Evolutionary conservation across 306 rosid species (phyloP).

Genomic region (Delonix regia): DNA sequence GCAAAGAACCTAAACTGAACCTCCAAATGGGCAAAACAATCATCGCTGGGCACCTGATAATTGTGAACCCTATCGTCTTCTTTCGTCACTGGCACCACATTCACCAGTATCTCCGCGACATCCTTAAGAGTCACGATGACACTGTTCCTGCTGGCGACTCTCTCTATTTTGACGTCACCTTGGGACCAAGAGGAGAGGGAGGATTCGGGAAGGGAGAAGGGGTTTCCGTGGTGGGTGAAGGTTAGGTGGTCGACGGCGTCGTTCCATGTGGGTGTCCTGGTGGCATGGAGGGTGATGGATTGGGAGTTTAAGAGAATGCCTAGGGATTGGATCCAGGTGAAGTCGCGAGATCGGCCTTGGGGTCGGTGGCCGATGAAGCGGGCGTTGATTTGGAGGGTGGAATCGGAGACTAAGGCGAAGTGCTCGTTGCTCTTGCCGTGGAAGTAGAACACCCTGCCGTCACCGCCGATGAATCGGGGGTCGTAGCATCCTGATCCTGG

Average conservation of each 20-base stretch:
- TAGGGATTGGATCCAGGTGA: slow-evolving; percentile 21
- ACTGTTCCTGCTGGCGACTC: slow-evolving; percentile 42
- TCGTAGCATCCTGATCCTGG: slow-evolving; percentile 56
- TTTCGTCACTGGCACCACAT: slow-evolving; percentile 49
- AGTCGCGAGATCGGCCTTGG: slow-evolving; percentile 33
- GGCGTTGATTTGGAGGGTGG: slow-evolving; percentile 47
- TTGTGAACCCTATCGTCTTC: slow-evolving; percentile 51
- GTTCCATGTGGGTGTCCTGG: slow-evolving; percentile 36
- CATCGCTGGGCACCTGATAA: slow-evolving; percentile 41
- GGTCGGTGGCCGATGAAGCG: slow-evolving; percentile 51
- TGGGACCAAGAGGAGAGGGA: slow-evolving; percentile 41
- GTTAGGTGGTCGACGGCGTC: slow-evolving; percentile 36
- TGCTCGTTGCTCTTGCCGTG: slow-evolving; percentile 50
- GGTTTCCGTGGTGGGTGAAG: slow-evolving; percentile 39
- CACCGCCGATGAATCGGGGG: slow-evolving; percentile 55
- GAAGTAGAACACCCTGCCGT: slow-evolving; percentile 53
- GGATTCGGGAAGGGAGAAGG: slow-evolving; percentile 30
- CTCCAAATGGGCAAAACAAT: slow-evolving; percentile 51
- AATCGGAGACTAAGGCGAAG: slow-evolving; percentile 45
- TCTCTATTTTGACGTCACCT: slow-evolving; percentile 35
- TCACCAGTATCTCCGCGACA: slow-evolving; percentile 46
- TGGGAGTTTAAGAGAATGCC: slow-evolving; percentile 28
- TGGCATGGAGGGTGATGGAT: slow-evolving; percentile 41
- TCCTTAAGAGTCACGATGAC: slow-evolving; percentile 32
- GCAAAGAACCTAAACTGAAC: slow-evolving; percentile 36